A percentile compares a stretch with the other conserved stretches of the same genome.
These are phyloP conservation scores for Gossypium aridum DNA, from an alignment of 441 rosid genomes.

Conservation along the genomic window DNA sequence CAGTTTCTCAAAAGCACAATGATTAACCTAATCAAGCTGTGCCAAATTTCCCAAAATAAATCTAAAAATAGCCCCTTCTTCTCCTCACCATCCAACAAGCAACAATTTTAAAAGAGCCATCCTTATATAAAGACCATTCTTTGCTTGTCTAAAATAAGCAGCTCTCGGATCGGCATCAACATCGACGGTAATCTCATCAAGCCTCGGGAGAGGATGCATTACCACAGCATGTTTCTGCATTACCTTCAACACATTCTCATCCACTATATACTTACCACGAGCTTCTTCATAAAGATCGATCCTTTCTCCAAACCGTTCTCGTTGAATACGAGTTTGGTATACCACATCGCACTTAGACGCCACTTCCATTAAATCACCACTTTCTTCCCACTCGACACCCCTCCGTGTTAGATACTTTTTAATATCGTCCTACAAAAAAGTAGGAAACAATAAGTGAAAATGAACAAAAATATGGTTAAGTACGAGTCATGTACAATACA, in stretches of 20 bases:
- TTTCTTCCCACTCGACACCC: conserved; percentile 91
- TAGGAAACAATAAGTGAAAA: background rate
- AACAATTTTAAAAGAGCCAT: conserved; percentile 89
- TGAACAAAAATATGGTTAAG: background rate
- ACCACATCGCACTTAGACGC: conserved; percentile 83
- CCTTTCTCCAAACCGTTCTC: conserved; percentile 87
- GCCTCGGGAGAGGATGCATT: conserved; percentile 96
- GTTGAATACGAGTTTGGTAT: conserved; percentile 88
- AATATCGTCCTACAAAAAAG: conserved; percentile 70
- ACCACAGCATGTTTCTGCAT: conserved; percentile 89
- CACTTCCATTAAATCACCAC: conserved; percentile 71
- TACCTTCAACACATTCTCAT: conserved; percentile 45
- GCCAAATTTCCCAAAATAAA: background rate
- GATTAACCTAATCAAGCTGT: background rate
- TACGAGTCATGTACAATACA: background rate
- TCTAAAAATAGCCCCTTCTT: too few species aligned
- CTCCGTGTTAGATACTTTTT: conserved; percentile 66
- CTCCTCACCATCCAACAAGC: conserved; percentile 62
- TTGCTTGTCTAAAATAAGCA: conserved; percentile 96
- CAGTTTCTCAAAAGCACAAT: background rate
- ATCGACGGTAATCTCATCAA: conserved; percentile 86
- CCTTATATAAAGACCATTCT: conserved; percentile 87
- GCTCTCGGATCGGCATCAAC: conserved; percentile 92
- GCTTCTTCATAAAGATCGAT: conserved; percentile 84
- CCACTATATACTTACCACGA: conserved; percentile 83